A percentile compares a stretch with the other conserved stretches of the same genome.
Evolutionary conservation across 129 eudicot genomes (phyloP).

Genomic region (Smallanthus sonchifolius): DNA sequence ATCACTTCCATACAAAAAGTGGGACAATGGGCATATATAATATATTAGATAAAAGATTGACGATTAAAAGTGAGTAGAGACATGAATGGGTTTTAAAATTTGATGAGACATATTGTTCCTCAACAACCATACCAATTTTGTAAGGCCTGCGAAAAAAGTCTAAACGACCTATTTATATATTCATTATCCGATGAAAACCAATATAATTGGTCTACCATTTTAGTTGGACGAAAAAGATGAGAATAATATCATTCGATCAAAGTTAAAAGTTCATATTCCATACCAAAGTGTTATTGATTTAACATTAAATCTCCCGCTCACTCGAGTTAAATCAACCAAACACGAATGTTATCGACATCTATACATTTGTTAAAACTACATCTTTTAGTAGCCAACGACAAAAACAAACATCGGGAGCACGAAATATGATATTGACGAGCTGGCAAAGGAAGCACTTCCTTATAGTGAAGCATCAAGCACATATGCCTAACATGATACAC

Average conservation of each 20-base stretch:
- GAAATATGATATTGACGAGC: background rate
- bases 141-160: constrained; percentile 25
- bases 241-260: background rate
- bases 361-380: background rate
- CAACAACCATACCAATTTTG: constrained; percentile 37
- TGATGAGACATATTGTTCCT: constrained; percentile 37
- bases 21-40: constrained; percentile 18
- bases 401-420: background rate
- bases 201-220: background rate
- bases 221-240: background rate
- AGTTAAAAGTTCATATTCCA: background rate
- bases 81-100: constrained; percentile 35
- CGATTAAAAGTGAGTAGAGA: constrained; percentile 19
- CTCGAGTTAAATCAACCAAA: background rate
- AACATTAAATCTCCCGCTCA: background rate
- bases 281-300: background rate
- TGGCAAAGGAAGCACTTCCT: background rate
- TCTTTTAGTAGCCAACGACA: background rate
- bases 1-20: constrained; percentile 9
- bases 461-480: background rate
- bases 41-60: constrained; percentile 7
- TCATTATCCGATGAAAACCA: constrained; percentile 3
- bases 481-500: too few species aligned
- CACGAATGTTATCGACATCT: background rate
- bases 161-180: constrained; percentile 16